Conservation (phyloP, 2,329 filamentous ascomycete species). For the Cladosporium sp. region DNA sequence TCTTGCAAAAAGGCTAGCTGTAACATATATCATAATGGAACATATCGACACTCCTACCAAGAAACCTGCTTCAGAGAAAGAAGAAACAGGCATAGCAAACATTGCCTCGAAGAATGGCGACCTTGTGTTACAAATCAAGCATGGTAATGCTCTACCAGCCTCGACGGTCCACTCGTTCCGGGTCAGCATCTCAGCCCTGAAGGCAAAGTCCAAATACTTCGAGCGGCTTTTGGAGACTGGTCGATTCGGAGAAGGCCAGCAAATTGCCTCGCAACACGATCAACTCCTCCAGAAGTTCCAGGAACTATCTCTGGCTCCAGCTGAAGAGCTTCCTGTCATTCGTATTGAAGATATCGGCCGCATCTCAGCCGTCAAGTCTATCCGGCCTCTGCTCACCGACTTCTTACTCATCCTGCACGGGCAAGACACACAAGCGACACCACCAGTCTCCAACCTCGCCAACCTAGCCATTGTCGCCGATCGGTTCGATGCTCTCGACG, state of each 20-base stretch:
- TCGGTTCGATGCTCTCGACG: conserved; percentile 62
- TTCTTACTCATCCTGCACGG: conserved; percentile 64
- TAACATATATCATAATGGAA: conserved; percentile 14
- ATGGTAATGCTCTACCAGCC: conserved; percentile 51
- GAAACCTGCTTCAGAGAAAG: not conserved
- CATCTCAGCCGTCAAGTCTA: conserved; percentile 59
- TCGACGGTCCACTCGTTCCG: conserved; percentile 60
- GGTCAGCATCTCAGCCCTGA: conserved; percentile 55
- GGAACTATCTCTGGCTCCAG: conserved; percentile 39
- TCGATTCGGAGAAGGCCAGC: conserved; percentile 59
- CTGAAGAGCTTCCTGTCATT: conserved; percentile 58
- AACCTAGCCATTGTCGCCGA: conserved; percentile 69
- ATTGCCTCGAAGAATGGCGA: conserved; percentile 47
- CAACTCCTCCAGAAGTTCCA: conserved; percentile 47
- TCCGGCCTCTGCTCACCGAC: conserved; percentile 54
- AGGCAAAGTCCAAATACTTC: conserved; percentile 65
- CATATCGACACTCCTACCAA: conserved; percentile 6
- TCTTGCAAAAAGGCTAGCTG: conserved; percentile 4
- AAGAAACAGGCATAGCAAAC: conserved; percentile 2
- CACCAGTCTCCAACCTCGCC: conserved; percentile 59
- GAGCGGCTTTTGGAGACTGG: conserved; percentile 60
- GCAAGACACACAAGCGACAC: conserved; percentile 40
- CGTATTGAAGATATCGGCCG: conserved; percentile 64
- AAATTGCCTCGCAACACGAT: conserved; percentile 50
- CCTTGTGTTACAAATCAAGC: conserved; percentile 62